Evolutionary conservation across 148 eudicot species (phyloP).

Genomic region (Cornus kousa): DNA sequence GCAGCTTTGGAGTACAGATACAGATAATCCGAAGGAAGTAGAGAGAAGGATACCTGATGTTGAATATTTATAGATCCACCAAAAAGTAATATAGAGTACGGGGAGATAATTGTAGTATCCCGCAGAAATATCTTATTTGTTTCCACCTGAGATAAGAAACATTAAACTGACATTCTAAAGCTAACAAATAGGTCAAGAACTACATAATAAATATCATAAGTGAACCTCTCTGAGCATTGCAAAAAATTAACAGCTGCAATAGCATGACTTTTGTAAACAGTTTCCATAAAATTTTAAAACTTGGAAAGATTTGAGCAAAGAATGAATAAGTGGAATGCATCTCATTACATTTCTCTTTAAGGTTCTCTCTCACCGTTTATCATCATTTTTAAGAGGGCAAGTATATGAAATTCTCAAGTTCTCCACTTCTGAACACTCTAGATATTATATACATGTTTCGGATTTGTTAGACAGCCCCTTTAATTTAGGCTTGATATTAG

Average conservation of each 20-base stretch:
- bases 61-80: constrained; percentile 88
- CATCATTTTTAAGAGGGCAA: too few relatives aligned
- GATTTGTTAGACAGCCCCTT: neutral
- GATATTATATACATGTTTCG: neutral
- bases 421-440: neutral
- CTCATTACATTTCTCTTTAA: too few relatives aligned
- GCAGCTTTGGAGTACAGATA: neutral
- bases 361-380: too few relatives aligned
- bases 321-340: too few relatives aligned
- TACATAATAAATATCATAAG: neutral
- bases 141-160: constrained; percentile 61
- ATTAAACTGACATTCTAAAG: neutral
- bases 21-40: neutral
- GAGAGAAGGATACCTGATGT: constrained; percentile 66
- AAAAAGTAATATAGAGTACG: constrained; percentile 86
- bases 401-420: too few relatives aligned
- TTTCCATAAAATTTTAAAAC: too few relatives aligned
- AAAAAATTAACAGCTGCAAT: too few relatives aligned
- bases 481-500: too few relatives aligned
- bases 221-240: neutral
- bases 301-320: too few relatives aligned
- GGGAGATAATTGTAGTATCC: constrained; percentile 91
- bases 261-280: too few relatives aligned
- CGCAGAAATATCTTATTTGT: constrained; percentile 80
- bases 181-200: neutral